Base-by-base conservation (phyloP, 1,284 basidiomycete genomes). In the Marasmius oreades region DNA sequence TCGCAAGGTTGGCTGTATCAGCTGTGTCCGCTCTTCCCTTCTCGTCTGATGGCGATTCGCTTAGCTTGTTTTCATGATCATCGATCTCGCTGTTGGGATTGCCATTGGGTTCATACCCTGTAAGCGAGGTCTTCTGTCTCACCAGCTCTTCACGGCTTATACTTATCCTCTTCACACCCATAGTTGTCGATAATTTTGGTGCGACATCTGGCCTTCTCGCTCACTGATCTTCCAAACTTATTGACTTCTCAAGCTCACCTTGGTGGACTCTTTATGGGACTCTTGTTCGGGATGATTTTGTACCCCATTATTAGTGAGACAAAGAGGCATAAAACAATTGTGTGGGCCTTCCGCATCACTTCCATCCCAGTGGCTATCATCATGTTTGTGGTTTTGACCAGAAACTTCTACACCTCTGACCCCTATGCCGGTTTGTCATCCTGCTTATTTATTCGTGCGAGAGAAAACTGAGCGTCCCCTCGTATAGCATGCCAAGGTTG, bases 361-460 rank as follows among this genome's bases (percentile, higher is more conserved):
- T 91, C 92, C 0, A 76, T 93, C 31, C 87, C 88, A 0, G 63
- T 96, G 42, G 81, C 87, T 2, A 70, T 96, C 22, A 73, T 95
- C 26, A 80, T 96, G 31, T 96, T 90, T 62, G 88, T 95, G 23
- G 78, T 94, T 3, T 78, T 98, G 36, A 82, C 82, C 31, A 80
- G 86, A 61, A 98, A 98, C 71, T 98, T 98, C 70, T 97, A 95
- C 68, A 93, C 84, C 2, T 84, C 84, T 39, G 81, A 93, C 66
- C 92, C 92, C 16, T 89, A 88, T 66, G 84, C 86, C 46, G 87
- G 90, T 89, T 67, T 20, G 80, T 72, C 18, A 12, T 8, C 8
- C 86, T 66, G 82, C 82, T 45, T 84, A 86, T 88, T 67, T 20
- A 79, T 70, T 18, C n/a, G 6, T 23, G 48, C 51, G 22, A 34